Evolutionary conservation across 371 early-diverging fungal genomes (phyloP).

Genomic region (Rhizopus microsporus): DNA sequence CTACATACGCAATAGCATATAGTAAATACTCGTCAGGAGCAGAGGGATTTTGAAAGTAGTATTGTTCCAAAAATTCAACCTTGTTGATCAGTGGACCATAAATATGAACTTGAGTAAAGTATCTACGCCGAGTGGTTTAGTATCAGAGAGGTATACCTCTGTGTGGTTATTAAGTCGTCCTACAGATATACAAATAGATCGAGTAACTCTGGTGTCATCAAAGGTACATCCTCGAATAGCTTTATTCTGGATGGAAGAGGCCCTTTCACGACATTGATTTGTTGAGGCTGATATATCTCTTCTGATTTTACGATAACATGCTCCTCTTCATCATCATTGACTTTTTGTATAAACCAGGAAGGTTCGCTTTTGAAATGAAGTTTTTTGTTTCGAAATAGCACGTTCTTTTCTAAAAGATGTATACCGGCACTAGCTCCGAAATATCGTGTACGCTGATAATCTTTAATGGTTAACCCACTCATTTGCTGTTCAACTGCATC

Average conservation of each 20-base stretch:
- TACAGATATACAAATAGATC: conserved; percentile 39
- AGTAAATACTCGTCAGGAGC: conserved; percentile 38
- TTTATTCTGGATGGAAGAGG: conserved; percentile 13
- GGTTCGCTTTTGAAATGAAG: conserved; percentile 22
- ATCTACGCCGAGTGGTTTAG: conserved; percentile 18
- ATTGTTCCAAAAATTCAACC: conserved; percentile 38
- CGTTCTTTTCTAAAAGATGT: conserved; percentile 25
- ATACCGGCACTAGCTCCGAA: conserved; percentile 41
- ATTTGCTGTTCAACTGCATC: conserved; percentile 19
- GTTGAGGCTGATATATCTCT: conserved; percentile 9
- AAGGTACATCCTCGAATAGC: conserved; percentile 28
- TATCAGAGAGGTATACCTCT: not conserved
- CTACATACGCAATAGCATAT: conserved; percentile 31
- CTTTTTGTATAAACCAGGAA: conserved; percentile 37
- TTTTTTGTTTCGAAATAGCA: conserved; percentile 18
- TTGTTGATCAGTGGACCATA: conserved; percentile 43
- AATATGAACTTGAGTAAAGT: conserved; percentile 36
- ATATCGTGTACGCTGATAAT: conserved; percentile 43
- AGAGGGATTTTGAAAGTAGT: conserved; percentile 36
- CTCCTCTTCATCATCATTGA: conserved; percentile 41
- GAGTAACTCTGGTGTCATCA: conserved; percentile 28
- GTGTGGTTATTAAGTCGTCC: not conserved
- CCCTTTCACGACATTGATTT: not conserved
- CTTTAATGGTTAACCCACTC: conserved; percentile 27
- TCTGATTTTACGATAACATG: conserved; percentile 42